Conservation (phyloP, 75 land plant genomes). For the Picea glauca region DNA sequence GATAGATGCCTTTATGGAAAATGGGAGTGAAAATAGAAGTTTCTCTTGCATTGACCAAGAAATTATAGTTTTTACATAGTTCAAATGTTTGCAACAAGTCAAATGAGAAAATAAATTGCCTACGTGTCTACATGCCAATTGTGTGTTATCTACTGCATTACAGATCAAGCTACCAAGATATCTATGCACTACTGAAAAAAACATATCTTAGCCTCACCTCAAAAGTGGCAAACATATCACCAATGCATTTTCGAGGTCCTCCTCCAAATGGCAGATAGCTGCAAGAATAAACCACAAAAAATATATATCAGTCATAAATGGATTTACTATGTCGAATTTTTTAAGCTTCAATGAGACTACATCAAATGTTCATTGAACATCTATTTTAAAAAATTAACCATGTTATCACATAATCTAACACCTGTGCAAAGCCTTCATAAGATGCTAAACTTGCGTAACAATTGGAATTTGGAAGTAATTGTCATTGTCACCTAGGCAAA, state of each 20-base stretch:
- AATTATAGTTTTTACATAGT: neutral
- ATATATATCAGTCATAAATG: neutral
- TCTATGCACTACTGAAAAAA: neutral
- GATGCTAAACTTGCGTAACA: no score
- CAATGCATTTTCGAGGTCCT: conserved; percentile 90
- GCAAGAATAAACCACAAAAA: conserved; percentile 6
- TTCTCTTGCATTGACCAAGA: no score
- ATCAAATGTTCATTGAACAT: neutral
- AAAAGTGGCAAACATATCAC: conserved; percentile 95
- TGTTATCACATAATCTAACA: no score
- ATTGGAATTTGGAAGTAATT: no score
- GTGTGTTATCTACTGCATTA: neutral
- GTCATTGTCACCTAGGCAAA: no score
- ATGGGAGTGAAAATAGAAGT: no score
- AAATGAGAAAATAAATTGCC: neutral
- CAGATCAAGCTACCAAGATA: neutral
- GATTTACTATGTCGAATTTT: neutral
- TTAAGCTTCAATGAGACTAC: neutral
- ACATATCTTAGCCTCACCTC: conserved; percentile 53
- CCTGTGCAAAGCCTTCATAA: no score
- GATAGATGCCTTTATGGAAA: no score
- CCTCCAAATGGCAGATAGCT: conserved; percentile 98
- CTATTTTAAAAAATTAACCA: neutral
- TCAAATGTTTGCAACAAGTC: neutral
- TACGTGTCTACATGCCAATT: neutral